phyloP scores from a whole-genome alignment of 163 green algal species.

The Prototheca wickerhamii region DNA sequence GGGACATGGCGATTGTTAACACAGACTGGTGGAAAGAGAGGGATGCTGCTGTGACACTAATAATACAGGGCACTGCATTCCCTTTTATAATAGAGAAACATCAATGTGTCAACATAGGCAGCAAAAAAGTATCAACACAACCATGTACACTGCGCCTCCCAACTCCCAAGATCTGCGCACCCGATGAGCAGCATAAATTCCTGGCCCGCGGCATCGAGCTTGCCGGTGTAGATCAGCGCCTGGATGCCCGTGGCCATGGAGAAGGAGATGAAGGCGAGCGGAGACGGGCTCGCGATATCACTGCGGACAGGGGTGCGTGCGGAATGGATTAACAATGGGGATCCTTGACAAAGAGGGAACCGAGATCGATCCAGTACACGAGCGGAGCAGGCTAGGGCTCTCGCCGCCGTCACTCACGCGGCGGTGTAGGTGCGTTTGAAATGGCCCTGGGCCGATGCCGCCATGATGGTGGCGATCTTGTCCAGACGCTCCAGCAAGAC shows the following conservation, averaged over 20 bases:
- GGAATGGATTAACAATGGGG: background rate
- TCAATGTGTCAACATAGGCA: too few species aligned
- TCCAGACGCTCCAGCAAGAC: conserved; percentile 1
- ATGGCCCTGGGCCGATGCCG: background rate
- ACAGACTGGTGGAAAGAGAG: background rate
- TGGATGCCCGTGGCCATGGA: conserved; percentile 1
- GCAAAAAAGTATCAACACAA: too few species aligned
- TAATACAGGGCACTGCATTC: too few species aligned
- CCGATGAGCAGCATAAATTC: background rate
- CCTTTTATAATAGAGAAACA: too few species aligned
- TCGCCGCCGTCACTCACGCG: too few species aligned
- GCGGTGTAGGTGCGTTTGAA: background rate
- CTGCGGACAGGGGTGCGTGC: background rate
- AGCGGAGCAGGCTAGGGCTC: too few species aligned
- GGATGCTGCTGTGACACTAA: too few species aligned
- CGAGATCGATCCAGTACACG: too few species aligned
- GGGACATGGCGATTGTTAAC: background rate
- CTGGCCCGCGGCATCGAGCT: background rate
- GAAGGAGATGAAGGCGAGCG: conserved; percentile 8
- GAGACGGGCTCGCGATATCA: conserved; percentile 1
- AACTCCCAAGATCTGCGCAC: background rate
- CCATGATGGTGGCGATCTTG: conserved; percentile 4
- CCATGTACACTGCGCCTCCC: too few species aligned
- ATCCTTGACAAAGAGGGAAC: background rate
- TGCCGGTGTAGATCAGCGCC: background rate